Percentiles rank a stretch among this genome's conserved stretches.
These are phyloP conservation scores for Wickerhamomyces sydowiorum DNA, from an alignment of 805 yeast species.

Conservation along the genomic window DNA sequence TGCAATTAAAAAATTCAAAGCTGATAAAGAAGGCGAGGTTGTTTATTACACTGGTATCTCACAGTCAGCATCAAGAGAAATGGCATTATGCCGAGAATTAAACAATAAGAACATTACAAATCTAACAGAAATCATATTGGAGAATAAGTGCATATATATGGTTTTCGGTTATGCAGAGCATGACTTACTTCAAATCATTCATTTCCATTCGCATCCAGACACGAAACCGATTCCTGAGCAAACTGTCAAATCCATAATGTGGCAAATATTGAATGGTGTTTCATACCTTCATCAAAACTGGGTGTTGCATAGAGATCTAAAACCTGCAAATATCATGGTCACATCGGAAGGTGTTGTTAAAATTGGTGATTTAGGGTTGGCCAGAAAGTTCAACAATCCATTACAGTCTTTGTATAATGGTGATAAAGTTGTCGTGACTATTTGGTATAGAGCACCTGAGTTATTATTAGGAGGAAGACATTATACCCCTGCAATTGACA, in stretches of 20 bases:
- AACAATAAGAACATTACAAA: constrained; percentile 74
- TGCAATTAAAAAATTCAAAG: constrained; percentile 94
- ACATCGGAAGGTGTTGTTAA: constrained; percentile 85
- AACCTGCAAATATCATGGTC: constrained; percentile 98
- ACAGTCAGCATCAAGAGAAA: constrained; percentile 93
- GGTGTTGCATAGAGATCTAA: constrained; percentile 92
- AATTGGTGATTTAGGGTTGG: constrained; percentile 92
- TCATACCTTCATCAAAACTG: constrained; percentile 91
- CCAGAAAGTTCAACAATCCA: constrained; percentile 82
- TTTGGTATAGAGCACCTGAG: constrained; percentile 96
- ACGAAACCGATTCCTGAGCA: constrained; percentile 69
- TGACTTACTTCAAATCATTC: constrained; percentile 89
- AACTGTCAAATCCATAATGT: constrained; percentile 77
- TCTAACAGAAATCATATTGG: constrained; percentile 77
- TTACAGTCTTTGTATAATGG: constrained; percentile 84
- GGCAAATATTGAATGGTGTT: constrained; percentile 92
- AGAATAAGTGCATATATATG: constrained; percentile 88
- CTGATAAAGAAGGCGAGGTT: constrained; percentile 87
- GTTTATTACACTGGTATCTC: constrained; percentile 91
- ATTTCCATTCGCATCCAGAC: constrained; percentile 89
- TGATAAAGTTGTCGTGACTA: constrained; percentile 93
- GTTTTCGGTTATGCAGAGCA: constrained; percentile 96
- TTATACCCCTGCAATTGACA: constrained; percentile 86
- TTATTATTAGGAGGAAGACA: constrained; percentile 85
- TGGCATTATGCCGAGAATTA: constrained; percentile 89